Conservation (phyloP, 2,329 filamentous ascomycete species). For the Aspergillus fructus region DNA sequence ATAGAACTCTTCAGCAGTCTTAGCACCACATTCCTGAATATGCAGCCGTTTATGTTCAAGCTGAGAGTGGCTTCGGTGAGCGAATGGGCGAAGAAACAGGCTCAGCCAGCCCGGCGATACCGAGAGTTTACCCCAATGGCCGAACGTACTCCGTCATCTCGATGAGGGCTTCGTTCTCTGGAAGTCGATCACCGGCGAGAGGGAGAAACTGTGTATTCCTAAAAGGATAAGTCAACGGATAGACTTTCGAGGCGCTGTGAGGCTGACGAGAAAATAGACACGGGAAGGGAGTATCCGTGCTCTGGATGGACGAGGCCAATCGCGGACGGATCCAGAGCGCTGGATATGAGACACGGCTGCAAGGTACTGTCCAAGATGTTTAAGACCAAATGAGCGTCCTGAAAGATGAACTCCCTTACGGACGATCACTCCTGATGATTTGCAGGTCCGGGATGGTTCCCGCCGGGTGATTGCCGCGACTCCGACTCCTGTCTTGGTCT, state of each 20-base stretch:
- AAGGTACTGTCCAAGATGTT: constrained; percentile 19
- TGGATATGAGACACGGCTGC: constrained; percentile 17
- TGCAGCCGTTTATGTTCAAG: neutral
- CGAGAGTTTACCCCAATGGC: neutral
- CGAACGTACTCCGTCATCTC: neutral
- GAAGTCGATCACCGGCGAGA: neutral
- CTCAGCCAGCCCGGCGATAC: neutral
- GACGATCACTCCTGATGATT: constrained; percentile 1
- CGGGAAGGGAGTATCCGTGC: neutral
- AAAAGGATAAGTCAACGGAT: neutral
- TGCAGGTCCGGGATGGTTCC: neutral
- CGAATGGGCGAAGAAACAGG: neutral
- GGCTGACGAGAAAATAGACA: neutral
- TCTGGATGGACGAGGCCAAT: neutral
- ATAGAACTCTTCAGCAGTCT: neutral
- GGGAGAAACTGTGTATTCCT: neutral
- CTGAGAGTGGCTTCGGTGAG: neutral
- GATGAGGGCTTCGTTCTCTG: neutral
- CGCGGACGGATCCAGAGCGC: neutral
- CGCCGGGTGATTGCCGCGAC: neutral
- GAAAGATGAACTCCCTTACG: constrained; percentile 12
- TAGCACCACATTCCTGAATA: constrained; percentile 6
- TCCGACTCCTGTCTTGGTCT: neutral
- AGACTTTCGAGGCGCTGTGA: neutral
- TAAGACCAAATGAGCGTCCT: constrained; percentile 16